Conservation (phyloP, 345 rosid genomes). For the Microthlaspi erraticum region DNA sequence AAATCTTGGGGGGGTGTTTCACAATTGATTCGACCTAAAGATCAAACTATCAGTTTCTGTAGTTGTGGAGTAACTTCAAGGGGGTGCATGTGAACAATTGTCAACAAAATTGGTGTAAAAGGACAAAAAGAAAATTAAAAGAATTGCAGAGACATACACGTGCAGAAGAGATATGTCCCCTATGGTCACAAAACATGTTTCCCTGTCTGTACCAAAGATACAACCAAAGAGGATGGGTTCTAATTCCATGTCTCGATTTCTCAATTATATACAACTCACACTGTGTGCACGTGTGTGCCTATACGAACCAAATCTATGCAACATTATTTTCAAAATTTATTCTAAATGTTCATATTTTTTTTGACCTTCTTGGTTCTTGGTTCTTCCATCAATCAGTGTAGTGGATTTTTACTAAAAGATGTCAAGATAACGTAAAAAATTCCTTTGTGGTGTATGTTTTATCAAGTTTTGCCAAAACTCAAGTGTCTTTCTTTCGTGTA, state of each 20-base stretch:
- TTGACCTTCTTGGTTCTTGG: not conserved
- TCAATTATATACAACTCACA: slow-evolving; percentile 43
- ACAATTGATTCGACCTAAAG: slow-evolving; percentile 14
- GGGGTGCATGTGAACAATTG: slow-evolving; percentile 41
- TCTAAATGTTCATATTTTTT: slow-evolving; percentile 22
- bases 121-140: not conserved
- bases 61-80: not conserved
- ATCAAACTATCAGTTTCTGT: slow-evolving; percentile 1
- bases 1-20: not conserved
- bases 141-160: slow-evolving; percentile 42
- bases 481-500: not conserved
- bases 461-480: not conserved
- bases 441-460: not conserved
- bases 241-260: slow-evolving; percentile 24
- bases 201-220: slow-evolving; percentile 41
- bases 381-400: not conserved
- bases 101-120: not conserved
- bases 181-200: slow-evolving; percentile 47
- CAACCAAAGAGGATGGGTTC: slow-evolving; percentile 46
- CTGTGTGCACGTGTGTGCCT: slow-evolving; percentile 43
- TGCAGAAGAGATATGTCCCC: slow-evolving; percentile 45
- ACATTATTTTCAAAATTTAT: not conserved
- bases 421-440: not conserved
- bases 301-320: slow-evolving; percentile 38
- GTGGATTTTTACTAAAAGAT: not conserved